phyloP scores from a whole-genome alignment of 495 filamentous ascomycete genomes.

The Achaetomiella virescens region DNA sequence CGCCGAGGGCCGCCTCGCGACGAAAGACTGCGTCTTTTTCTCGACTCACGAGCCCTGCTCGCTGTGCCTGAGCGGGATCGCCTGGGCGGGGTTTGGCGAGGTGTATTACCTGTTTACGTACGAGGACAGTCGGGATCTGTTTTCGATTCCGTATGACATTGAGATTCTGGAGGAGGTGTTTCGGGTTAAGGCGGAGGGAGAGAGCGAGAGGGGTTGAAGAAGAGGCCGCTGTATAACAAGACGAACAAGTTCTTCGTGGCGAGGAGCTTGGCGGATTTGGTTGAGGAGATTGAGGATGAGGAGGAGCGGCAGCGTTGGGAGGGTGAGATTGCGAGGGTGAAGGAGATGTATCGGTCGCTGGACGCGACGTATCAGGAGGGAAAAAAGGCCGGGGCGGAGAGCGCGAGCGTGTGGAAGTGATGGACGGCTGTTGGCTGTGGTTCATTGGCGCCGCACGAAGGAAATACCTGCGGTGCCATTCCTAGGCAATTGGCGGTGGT shows the following conservation, averaged over 20 bases:
- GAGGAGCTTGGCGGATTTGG: constrained; percentile 30
- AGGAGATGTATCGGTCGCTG: constrained; percentile 30
- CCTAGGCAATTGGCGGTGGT: too few species aligned
- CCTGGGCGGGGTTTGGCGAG: constrained; percentile 40
- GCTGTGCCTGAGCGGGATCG: constrained; percentile 36
- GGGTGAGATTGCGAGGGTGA: constrained; percentile 30
- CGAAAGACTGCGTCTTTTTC: constrained; percentile 37
- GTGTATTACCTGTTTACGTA: constrained; percentile 42
- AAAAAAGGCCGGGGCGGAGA: constrained; percentile 27
- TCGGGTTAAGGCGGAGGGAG: constrained; percentile 26
- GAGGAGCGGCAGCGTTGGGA: constrained; percentile 18
- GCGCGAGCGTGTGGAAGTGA: constrained; percentile 39
- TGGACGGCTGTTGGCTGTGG: background rate
- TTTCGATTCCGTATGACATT: constrained; percentile 38
- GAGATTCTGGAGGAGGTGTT: constrained; percentile 39
- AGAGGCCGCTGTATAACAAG: constrained; percentile 33
- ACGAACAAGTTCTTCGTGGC: constrained; percentile 38
- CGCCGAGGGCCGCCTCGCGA: constrained; percentile 16
- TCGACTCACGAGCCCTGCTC: constrained; percentile 41
- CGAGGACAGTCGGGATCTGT: constrained; percentile 37
- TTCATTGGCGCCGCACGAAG: too few species aligned
- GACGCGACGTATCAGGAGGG: constrained; percentile 35
- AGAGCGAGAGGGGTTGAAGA: constrained; percentile 20
- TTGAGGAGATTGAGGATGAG: constrained; percentile 23
- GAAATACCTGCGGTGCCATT: too few species aligned